Base-by-base conservation (phyloP, 768 basidiomycete genomes). In the Artomyces pyxidatus region DNA sequence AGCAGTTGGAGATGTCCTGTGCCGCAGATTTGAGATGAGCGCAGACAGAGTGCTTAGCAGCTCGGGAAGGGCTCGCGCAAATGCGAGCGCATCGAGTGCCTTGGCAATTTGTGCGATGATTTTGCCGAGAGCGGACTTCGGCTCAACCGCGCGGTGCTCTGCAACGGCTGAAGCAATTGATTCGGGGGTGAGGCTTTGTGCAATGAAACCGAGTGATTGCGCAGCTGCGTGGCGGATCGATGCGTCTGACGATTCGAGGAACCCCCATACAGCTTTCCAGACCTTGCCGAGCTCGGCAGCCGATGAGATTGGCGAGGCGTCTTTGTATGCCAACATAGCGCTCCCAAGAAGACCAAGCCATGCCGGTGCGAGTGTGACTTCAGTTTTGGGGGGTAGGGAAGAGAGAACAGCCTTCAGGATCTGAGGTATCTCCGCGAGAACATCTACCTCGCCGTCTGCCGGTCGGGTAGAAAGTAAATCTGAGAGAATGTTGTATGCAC, bases 401-500 rank as follows among this genome's bases (percentile, higher is more conserved):
- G 80, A 74, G 22, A 92, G 66, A 40, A 93, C 70, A 42, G 82
- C 81, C 43, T 73, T 72, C 26, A 95, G 70, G 35, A 90, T 69
- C 42, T 78, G 68, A 37, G 70, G 67, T 37, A 87, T 70, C 54
- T 83, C 79, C 48, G 75, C 72, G 27, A 70, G 65, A 42, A 78
- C 63, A 51, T 71, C 70, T 52, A 68, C 70, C 3, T 72, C 71
- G 6, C 71, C 73, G 40, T 80, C 79, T 43, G 74, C 69, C 10
- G 71, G 62, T 3, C 78, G 73, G 16, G 72, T 63, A 21, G 76
- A 63, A 53, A 97, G 83, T 4, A 98, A 73, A 55, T 85, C 84
- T 27, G 93, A 82, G 54, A 99, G 75, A 42, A 94, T 76, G 32
- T 86, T 82, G 63, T 94, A 97, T 26, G 88, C 75, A 12, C 88